phyloP scores from a whole-genome alignment of 495 filamentous ascomycete species.

The Penicillium dipodomyicola region DNA sequence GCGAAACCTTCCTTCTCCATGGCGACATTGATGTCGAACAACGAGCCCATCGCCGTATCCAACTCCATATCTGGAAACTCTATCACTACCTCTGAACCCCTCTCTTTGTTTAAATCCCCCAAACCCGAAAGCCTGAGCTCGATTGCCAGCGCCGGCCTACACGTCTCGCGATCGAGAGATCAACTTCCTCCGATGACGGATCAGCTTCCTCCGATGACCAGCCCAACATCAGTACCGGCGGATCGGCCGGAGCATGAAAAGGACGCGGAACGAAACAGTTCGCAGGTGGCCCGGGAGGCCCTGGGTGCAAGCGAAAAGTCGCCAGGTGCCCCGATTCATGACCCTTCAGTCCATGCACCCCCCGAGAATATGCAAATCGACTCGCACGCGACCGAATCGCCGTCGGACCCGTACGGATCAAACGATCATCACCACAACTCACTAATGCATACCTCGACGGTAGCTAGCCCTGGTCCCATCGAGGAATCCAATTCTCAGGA shows the following conservation, averaged over 20 bases:
- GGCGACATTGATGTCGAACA: slow-evolving; percentile 49
- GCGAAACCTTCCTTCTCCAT: slow-evolving; percentile 41
- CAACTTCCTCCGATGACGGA: slow-evolving; percentile 37
- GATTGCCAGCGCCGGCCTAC: slow-evolving; percentile 46
- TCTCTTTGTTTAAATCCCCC: slow-evolving; percentile 36
- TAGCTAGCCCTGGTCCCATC: slow-evolving; percentile 48
- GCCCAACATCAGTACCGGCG: slow-evolving; percentile 25
- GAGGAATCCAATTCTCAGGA: slow-evolving; percentile 46
- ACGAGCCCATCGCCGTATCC: slow-evolving; percentile 43
- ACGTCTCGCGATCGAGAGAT: slow-evolving; percentile 43
- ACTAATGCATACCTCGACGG: slow-evolving; percentile 43
- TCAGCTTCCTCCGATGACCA: slow-evolving; percentile 35
- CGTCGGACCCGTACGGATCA: slow-evolving; percentile 35
- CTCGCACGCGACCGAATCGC: slow-evolving; percentile 30
- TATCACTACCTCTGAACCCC: slow-evolving; percentile 34
- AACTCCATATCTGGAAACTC: slow-evolving; percentile 34
- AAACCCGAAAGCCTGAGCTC: slow-evolving; percentile 47
- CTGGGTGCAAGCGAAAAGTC: slow-evolving; percentile 45
- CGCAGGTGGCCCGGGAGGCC: slow-evolving; percentile 46
- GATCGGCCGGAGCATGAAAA: slow-evolving; percentile 40
- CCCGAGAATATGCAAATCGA: slow-evolving; percentile 50
- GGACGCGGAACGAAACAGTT: slow-evolving; percentile 40
- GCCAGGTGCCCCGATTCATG: slow-evolving; percentile 26
- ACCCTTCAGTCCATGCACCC: slow-evolving; percentile 31
- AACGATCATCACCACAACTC: slow-evolving; percentile 30